These are phyloP conservation scores for Lactifluus pinguis DNA, from an alignment of 768 basidiomycete species.

Conservation along the genomic window DNA sequence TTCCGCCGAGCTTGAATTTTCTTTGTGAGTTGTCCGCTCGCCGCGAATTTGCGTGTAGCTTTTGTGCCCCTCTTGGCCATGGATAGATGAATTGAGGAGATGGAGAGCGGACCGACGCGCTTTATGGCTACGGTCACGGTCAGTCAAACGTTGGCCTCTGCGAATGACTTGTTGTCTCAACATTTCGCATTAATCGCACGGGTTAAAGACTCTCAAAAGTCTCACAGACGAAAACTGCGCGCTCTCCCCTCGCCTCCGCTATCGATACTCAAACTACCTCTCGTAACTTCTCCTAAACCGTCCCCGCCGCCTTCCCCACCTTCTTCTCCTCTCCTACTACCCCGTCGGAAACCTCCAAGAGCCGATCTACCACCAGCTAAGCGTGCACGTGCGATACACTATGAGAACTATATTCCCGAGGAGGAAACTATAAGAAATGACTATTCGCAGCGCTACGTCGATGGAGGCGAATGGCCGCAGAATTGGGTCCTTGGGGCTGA, in stretches of 20 bases:
- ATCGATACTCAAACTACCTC: conserved; percentile 12
- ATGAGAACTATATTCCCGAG: conserved; percentile 78
- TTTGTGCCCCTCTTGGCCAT: conserved; percentile 62
- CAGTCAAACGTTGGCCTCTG: conserved; percentile 43
- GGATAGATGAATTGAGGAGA: not conserved
- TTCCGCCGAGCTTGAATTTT: conserved; percentile 79
- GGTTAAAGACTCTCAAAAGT: conserved; percentile 47
- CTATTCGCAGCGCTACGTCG: conserved; percentile 84
- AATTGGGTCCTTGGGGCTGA: conserved; percentile 88
- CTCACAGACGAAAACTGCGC: conserved; percentile 48
- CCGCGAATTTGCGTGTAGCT: conserved; percentile 78
- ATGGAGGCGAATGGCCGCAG: conserved; percentile 89
- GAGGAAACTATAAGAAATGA: conserved; percentile 98
- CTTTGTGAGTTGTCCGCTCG: conserved; percentile 82
- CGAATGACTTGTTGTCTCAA: conserved; percentile 54
- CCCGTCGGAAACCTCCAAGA: conserved; percentile 34
- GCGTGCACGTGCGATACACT: conserved; percentile 58
- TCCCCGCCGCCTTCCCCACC: conserved; percentile 42
- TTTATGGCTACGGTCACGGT: conserved; percentile 21
- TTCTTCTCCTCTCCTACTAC: conserved; percentile 32
- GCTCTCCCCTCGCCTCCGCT: conserved; percentile 46
- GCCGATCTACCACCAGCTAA: conserved; percentile 59
- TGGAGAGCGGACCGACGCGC: no score
- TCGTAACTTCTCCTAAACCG: conserved; percentile 33
- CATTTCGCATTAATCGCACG: conserved; percentile 52